Evolutionary conservation across 148 eudicot species (phyloP).

Genomic region (Rhododendron ovatum): DNA sequence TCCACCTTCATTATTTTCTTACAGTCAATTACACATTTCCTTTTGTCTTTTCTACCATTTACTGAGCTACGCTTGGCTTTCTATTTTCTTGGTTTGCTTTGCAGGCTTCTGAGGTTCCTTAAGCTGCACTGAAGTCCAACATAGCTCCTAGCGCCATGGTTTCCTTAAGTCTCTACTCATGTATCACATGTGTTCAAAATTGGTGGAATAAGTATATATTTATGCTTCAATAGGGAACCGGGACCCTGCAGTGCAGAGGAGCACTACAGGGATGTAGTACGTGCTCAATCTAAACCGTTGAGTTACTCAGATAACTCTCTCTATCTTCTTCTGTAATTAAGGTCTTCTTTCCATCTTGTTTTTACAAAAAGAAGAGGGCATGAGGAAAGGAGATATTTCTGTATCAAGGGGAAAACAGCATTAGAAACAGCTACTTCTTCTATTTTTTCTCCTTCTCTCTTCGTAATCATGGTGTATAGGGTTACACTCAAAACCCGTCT

Average conservation of each 20-base stretch:
- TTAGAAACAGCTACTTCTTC: background rate
- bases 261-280: too few relatives aligned
- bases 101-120: conserved; percentile 13
- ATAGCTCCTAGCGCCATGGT: background rate
- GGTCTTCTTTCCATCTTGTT: background rate
- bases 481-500: background rate
- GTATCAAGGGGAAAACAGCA: background rate
- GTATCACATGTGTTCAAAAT: background rate
- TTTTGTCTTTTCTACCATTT: background rate
- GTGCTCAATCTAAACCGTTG: too few relatives aligned
- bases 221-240: background rate
- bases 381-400: too few relatives aligned
- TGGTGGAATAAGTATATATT: background rate
- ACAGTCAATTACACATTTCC: background rate
- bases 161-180: background rate
- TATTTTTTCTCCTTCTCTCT: background rate
- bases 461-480: background rate
- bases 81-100: background rate
- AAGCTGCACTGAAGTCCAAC: conserved; percentile 4
- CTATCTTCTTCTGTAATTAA: background rate
- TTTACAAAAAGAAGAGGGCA: background rate
- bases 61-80: background rate
- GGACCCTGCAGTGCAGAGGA: too few relatives aligned
- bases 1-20: too few relatives aligned
- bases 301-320: background rate